Evolutionary conservation across 2,329 filamentous ascomycete species (phyloP).

Genomic region (Mollisia scopiformis): DNA sequence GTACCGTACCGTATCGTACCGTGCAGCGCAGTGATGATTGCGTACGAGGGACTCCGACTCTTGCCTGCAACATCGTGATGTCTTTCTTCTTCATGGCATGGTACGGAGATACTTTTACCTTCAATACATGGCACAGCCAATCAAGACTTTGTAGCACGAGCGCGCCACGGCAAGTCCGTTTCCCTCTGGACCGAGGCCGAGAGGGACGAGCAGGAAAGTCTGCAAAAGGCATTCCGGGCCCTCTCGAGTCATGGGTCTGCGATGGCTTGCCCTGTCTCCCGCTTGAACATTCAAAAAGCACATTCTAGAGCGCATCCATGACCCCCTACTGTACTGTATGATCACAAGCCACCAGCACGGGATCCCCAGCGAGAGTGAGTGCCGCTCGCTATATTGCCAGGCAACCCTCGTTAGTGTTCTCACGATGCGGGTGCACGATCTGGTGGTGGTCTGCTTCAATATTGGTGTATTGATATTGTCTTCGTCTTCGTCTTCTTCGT

Average conservation of each 20-base stretch:
- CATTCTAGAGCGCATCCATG: too few relatives aligned
- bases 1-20: not conserved
- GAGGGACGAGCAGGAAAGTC: not conserved
- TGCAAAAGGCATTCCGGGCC: not conserved
- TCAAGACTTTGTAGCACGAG: not conserved
- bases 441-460: too few relatives aligned
- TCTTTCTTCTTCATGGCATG: too few relatives aligned
- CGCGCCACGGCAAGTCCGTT: not conserved
- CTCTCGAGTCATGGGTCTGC: not conserved
- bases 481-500: too few relatives aligned
- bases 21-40: not conserved
- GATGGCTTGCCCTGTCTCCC: too few relatives aligned
- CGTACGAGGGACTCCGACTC: too few relatives aligned
- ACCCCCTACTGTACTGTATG: not conserved
- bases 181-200: slow-evolving; percentile 1
- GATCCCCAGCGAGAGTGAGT: not conserved
- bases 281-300: too few relatives aligned
- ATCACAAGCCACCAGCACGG: not conserved
- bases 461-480: too few relatives aligned
- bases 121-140: too few relatives aligned
- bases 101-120: not conserved
- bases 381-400: not conserved
- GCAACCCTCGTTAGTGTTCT: not conserved
- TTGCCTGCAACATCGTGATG: not conserved
- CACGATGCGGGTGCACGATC: too few relatives aligned